Evolutionary conservation across 805 yeast species (phyloP), one percentile per base, ranked within the genome.

Genomic region (Candida argentea): DNA sequence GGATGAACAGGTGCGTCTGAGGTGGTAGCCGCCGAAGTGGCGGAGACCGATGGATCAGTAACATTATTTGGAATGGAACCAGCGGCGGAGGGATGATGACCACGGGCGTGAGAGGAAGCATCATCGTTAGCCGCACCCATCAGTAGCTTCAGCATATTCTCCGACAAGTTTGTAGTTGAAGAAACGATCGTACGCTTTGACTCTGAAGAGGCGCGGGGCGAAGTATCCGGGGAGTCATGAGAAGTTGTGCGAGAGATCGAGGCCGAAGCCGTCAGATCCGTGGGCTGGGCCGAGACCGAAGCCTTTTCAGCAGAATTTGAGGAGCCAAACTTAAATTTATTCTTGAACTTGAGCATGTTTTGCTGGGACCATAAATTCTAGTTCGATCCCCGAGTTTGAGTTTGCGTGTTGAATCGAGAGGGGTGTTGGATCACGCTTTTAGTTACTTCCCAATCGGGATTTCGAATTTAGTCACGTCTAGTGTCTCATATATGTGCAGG

Each of bases 261-360:
- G 15, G 32, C 30, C 11, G 34, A 24, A 9, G 34, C 27, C 4
- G 34, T 13, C 10, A 31, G 21, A 6, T 26, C 16, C 6, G 28
- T 31, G 8, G 35, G 34, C n/a, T n/a, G n/a, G n/a, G n/a, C n/a
- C 5, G 35, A 29, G 20, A 27, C 11, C 6, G 29, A 19, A 9
- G 29, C 28, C 11, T 24, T 26, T 9, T 15, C 15, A 7, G 12
- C 27, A 5, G 27, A 22, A 17, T 16, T 24, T 20, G 51, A 35
- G 7, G 47, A 24, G 16, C 52, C 51, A 31, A 49, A 49, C 38
- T 45, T 46, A 40, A 49, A 48, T 36, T 46, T 49, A 38, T 47
- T 49, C 27, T 48, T 49, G 42, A 49, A 46, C 35, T 46, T 48
- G 27, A 49, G 41, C 55, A 49, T 48, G 27, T 22, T 16, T 14